Percentiles rank a stretch among this genome's conserved stretches.
Conservation (phyloP, 805 yeast species). For the Ogataea haglerorum region DNA sequence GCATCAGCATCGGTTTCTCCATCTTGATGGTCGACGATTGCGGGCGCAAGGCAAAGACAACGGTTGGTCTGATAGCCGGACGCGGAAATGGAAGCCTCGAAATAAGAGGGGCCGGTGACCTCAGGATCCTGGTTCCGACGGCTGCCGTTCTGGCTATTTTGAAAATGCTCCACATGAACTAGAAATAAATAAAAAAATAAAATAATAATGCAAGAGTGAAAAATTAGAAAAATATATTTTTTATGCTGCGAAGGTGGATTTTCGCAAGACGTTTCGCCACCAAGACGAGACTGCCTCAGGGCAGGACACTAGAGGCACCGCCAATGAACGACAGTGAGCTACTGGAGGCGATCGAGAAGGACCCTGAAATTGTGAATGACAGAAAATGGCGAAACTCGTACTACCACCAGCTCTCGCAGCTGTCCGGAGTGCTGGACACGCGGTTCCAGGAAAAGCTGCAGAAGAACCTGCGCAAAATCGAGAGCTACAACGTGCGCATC, state of each 20-base stretch:
- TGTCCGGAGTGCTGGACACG: conserved; percentile 17
- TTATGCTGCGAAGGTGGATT: conserved; percentile 4
- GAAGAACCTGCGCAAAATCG: conserved; percentile 22
- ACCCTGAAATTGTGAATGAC: conserved; percentile 1
- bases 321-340: conserved; percentile 6
- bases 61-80: too few relatives aligned
- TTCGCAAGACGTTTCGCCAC: conserved; percentile 3
- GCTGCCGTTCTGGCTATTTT: not conserved
- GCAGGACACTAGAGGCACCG: not conserved
- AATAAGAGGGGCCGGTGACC: too few relatives aligned
- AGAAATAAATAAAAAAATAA: not conserved
- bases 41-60: not conserved
- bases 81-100: too few relatives aligned
- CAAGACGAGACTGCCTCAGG: not conserved
- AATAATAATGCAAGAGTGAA: conserved; percentile 6
- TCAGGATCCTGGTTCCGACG: not conserved
- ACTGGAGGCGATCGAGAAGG: conserved; percentile 7
- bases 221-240: not conserved
- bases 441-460: conserved; percentile 22
- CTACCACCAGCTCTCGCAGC: conserved; percentile 17
- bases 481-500: conserved; percentile 24
- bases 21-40: conserved; percentile 38
- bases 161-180: not conserved
- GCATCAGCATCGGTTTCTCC: conserved; percentile 77
- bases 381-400: conserved; percentile 22